A percentile compares a stretch with the other conserved stretches of the same genome.
Evolutionary conservation across 2,329 filamentous ascomycete genomes (phyloP).

Genomic region (Chaetomium strumarium): DNA sequence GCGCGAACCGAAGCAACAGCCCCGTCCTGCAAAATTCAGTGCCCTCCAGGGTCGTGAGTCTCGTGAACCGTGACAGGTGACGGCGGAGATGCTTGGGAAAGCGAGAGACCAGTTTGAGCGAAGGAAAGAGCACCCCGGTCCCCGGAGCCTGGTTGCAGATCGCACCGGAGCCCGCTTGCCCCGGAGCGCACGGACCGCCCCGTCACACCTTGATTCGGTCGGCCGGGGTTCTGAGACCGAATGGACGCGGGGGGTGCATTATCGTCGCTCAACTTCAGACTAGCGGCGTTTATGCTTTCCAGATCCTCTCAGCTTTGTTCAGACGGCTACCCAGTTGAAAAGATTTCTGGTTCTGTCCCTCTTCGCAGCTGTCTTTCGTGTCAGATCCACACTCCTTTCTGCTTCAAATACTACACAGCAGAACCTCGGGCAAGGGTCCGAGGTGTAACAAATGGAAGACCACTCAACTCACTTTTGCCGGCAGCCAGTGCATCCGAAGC

Average conservation of each 20-base stretch:
- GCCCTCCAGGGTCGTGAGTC: too few species aligned
- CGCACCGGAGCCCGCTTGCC: conserved; percentile 8
- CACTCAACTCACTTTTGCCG: too few species aligned
- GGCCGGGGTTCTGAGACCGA: neutral
- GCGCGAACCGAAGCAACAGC: too few species aligned
- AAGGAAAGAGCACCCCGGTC: neutral
- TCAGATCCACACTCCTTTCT: too few species aligned
- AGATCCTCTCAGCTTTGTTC: neutral
- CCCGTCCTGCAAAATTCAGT: too few species aligned
- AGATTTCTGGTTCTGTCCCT: neutral
- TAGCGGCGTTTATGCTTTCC: neutral
- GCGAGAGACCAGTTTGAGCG: neutral
- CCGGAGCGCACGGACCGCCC: conserved; percentile 16
- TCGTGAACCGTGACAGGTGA: neutral
- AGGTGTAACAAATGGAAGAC: too few species aligned
- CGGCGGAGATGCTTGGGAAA: neutral
- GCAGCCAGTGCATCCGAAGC: too few species aligned
- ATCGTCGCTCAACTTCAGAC: neutral
- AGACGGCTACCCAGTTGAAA: neutral
- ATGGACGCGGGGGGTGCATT: neutral
- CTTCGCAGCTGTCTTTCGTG: too few species aligned
- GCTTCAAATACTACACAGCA: too few species aligned
- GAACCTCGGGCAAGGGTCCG: too few species aligned
- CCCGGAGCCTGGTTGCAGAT: conserved; percentile 14
- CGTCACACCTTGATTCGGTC: neutral